phyloP scores from a whole-genome alignment of 768 basidiomycete species.

The Kwoniella botswanensis region DNA sequence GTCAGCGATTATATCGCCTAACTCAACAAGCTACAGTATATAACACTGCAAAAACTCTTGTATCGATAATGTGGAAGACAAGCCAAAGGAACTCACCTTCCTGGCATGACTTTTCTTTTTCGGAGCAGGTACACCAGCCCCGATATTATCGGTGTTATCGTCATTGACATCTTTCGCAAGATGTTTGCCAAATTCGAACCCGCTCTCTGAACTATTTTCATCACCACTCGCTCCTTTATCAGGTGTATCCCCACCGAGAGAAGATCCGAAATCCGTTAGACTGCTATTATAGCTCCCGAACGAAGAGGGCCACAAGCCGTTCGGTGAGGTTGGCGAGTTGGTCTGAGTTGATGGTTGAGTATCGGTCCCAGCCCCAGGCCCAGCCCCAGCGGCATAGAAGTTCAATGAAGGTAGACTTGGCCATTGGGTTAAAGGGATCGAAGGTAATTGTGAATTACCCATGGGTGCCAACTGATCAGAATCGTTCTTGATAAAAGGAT shows the following conservation, averaged over 20 bases:
- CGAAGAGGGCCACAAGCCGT: slow-evolving; percentile 7
- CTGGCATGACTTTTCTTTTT: slow-evolving; percentile 57
- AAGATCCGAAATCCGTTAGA: slow-evolving; percentile 11
- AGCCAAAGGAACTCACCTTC: slow-evolving; percentile 36
- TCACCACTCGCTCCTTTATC: slow-evolving; percentile 14
- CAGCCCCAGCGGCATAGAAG: neutral
- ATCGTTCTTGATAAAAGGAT: neutral
- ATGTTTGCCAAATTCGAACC: neutral
- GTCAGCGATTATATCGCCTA: too few species aligned
- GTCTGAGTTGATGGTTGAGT: slow-evolving; percentile 16
- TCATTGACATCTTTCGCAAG: neutral
- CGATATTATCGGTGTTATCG: neutral
- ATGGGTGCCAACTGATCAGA: neutral
- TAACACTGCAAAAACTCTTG: too few species aligned
- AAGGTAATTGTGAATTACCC: neutral
- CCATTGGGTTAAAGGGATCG: slow-evolving; percentile 1
- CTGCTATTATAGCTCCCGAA: slow-evolving; percentile 12
- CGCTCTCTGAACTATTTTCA: slow-evolving; percentile 7
- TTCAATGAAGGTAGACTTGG: neutral
- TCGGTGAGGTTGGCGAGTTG: slow-evolving; percentile 17
- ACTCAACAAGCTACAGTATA: too few species aligned
- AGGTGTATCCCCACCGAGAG: slow-evolving; percentile 16
- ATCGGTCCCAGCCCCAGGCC: slow-evolving; percentile 3
- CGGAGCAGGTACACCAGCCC: slow-evolving; percentile 35
- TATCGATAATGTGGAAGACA: too few species aligned